Conservation (phyloP, 192 early-diverging fungal species). For the Podila clonocystis region DNA sequence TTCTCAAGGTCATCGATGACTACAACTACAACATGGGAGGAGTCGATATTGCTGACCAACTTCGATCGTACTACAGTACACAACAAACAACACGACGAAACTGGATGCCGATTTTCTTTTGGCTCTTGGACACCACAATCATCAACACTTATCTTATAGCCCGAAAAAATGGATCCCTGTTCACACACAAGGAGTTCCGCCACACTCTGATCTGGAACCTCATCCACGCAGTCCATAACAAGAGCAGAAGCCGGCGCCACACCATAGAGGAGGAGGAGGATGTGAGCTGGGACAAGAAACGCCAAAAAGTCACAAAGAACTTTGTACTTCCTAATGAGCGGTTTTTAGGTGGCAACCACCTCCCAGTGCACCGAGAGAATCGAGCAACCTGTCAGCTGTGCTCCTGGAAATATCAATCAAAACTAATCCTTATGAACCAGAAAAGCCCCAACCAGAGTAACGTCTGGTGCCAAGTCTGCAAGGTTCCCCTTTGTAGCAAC, state of each 20-base stretch:
- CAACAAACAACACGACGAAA: conserved; percentile 23
- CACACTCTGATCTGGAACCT: conserved; percentile 7
- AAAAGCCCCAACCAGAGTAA: neutral
- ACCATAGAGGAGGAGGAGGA: too few species aligned
- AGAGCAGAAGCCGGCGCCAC: too few species aligned
- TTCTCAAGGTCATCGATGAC: conserved; percentile 30
- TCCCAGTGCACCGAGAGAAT: too few species aligned
- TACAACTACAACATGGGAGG: conserved; percentile 34
- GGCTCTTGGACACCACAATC: conserved; percentile 23
- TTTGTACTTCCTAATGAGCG: too few species aligned
- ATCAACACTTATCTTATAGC: conserved; percentile 19
- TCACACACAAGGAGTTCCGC: conserved; percentile 15
- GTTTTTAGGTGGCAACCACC: too few species aligned
- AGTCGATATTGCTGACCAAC: conserved; percentile 43
- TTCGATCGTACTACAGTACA: conserved; percentile 16
- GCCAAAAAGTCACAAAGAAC: too few species aligned
- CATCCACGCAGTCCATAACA: conserved; percentile 7
- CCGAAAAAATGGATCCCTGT: conserved; percentile 4
- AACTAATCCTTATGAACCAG: too few species aligned
- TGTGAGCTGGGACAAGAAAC: too few species aligned
- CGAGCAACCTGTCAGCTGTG: too few species aligned
- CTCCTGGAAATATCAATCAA: too few species aligned
- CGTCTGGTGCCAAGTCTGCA: too few species aligned
- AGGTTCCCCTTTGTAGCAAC: too few species aligned
- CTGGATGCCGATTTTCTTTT: conserved; percentile 43